phyloP scores from a whole-genome alignment of 2,329 filamentous ascomycete genomes.

The Emericellopsis atlantica region DNA sequence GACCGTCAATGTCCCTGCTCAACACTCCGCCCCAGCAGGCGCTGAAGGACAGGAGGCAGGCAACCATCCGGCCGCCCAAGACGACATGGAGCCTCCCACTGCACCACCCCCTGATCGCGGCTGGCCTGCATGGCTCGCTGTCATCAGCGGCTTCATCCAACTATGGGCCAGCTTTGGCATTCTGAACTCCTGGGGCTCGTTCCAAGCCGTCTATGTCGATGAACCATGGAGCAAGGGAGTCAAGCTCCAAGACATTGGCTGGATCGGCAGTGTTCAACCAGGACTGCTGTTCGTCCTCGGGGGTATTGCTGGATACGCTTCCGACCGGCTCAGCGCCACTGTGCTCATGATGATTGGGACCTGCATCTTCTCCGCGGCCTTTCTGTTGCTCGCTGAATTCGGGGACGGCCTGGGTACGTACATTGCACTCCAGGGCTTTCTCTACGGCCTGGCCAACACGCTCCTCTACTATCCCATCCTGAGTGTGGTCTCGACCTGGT shows the following conservation, averaged over 20 bases:
- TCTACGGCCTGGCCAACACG: constrained; percentile 25
- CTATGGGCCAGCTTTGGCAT: constrained; percentile 14
- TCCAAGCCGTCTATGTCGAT: constrained; percentile 36
- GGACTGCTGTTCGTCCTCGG: constrained; percentile 24
- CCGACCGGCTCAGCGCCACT: constrained; percentile 24
- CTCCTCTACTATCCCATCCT: constrained; percentile 19
- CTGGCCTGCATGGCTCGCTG: constrained; percentile 16
- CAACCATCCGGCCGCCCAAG: too few species aligned
- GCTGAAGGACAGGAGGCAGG: too few species aligned
- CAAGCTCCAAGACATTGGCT: constrained; percentile 16
- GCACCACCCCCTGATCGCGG: constrained; percentile 9
- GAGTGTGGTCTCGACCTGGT: constrained; percentile 17
- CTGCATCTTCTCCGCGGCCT: constrained; percentile 20
- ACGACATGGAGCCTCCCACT: too few species aligned
- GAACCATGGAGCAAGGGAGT: constrained; percentile 16
- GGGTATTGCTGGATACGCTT: constrained; percentile 24
- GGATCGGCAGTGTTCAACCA: constrained; percentile 25
- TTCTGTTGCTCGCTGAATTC: constrained; percentile 13
- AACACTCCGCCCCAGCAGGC: too few species aligned
- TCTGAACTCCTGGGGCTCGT: constrained; percentile 37
- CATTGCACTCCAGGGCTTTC: constrained; percentile 24
- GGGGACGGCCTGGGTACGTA: background rate
- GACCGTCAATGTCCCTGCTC: too few species aligned
- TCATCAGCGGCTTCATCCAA: constrained; percentile 16
- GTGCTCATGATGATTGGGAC: constrained; percentile 20